phyloP scores from a whole-genome alignment of 129 eudicot species.

The Ambrosia artemisiifolia region DNA sequence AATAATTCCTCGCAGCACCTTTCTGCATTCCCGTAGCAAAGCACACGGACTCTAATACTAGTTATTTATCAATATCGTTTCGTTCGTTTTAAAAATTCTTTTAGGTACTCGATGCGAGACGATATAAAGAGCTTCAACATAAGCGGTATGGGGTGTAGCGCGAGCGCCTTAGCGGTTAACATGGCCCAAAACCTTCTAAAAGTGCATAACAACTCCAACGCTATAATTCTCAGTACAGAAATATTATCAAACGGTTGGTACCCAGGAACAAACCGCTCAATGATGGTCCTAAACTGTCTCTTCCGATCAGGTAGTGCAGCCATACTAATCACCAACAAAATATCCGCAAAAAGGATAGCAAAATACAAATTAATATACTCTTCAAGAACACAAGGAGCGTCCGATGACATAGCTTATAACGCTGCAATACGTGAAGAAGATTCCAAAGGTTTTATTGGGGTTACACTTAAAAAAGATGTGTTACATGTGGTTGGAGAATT shows the following conservation, averaged over 20 bases:
- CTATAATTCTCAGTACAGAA: conserved; percentile 69
- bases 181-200: conserved; percentile 53
- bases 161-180: conserved; percentile 62
- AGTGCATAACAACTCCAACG: conserved; percentile 47
- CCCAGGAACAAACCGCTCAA: conserved; percentile 53
- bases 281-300: conserved; percentile 64
- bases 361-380: conserved; percentile 49
- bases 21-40: no score
- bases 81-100: no score
- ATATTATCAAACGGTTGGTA: conserved; percentile 82
- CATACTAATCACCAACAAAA: conserved; percentile 46
- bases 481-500: conserved; percentile 56
- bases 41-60: no score
- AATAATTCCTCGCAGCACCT: no score
- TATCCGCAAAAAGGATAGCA: conserved; percentile 21
- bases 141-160: conserved; percentile 92
- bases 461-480: conserved; percentile 48
- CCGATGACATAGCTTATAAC: conserved; percentile 52
- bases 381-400: conserved; percentile 56
- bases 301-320: conserved; percentile 83
- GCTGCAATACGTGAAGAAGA: conserved; percentile 76
- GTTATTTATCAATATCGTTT: no score
- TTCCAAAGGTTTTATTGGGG: conserved; percentile 47
- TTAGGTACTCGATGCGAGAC: conserved; percentile 41
- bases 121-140: conserved; percentile 57